Percentiles rank a stretch among this genome's conserved stretches.
These are phyloP conservation scores for Malus fusca DNA, from an alignment of 306 rosid species.

Conservation along the genomic window DNA sequence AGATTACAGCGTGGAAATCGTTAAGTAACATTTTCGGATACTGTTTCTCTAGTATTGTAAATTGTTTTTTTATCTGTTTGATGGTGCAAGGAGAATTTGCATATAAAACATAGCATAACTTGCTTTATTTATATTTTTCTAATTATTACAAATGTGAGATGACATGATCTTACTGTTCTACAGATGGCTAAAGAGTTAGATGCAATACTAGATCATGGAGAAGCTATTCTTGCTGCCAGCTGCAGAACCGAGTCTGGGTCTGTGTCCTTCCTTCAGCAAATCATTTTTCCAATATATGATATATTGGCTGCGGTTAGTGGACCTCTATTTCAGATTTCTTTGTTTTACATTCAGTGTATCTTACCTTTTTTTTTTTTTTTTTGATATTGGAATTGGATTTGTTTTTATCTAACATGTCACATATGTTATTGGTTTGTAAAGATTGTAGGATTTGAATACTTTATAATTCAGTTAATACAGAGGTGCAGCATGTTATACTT, in stretches of 20 bases:
- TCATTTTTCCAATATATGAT: conserved; percentile 59
- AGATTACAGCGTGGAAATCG: background rate
- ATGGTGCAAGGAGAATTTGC: background rate
- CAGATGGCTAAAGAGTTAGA: conserved; percentile 97
- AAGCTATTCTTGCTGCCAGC: conserved; percentile 52
- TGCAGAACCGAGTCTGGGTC: conserved; percentile 45
- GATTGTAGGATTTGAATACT: background rate
- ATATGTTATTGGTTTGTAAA: background rate
- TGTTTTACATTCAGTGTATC: background rate
- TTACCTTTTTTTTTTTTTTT: background rate
- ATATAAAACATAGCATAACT: background rate
- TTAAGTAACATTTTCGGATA: background rate
- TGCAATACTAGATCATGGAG: conserved; percentile 80
- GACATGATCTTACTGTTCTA: conserved; percentile 6
- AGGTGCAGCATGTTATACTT: background rate
- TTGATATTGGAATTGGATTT: background rate
- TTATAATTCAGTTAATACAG: background rate
- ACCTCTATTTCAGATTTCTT: conserved; percentile 6
- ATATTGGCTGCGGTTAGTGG: conserved; percentile 45
- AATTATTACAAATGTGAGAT: background rate
- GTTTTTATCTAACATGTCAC: background rate
- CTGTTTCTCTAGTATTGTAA: background rate
- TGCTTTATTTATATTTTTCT: background rate
- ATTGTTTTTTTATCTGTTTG: background rate
- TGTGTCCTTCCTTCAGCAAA: conserved; percentile 60